Base-by-base conservation (phyloP, 305 asterid species). In the Plantago rigida region DNA sequence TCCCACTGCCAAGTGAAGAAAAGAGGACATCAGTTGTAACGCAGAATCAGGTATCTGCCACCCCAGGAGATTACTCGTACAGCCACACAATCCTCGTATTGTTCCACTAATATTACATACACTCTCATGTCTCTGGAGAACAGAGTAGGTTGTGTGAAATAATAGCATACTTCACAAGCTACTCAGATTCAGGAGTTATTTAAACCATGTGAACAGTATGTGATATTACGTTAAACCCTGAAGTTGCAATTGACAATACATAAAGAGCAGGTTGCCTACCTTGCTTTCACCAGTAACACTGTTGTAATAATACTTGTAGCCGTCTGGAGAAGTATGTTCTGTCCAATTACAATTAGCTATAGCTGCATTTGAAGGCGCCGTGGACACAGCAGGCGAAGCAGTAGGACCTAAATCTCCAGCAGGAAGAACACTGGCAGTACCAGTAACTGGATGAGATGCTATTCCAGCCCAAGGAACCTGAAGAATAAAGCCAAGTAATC, bases 261-360 rank as follows among this genome's bases (percentile, higher is more conserved):
- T 11, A 14, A 51, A 51, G 39, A 31, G 49, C 15, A 13, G 24
- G 0, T 22, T 59, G 41, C 61, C 60, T 81, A 92, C 98, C 86
- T 79, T 88, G 94, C 98, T 92, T 86, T 92, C 96, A 62, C 98
- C 91, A 62, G 94, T 86, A 64, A 76, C 46, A 69, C 78, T 85
- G 82, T 86, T 86, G 73, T 88, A 83, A 73, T 92, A 92, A 75
- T 92, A 92, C 75, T 84, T 92, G 75, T 81, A 92, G 67, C 98
- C 98, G 79, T 92, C 96, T 45, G 95, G 98, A 7, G 96, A 82
- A 41, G 75, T 78, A 76, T 92, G 98, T 74, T 92, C 98, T 4
- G 98, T 82, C 98, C 98, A 92, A 68, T 78, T 80, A 78, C 86
- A 84, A 51, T 74, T 69, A 48, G 53, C 55, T 41, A 76, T 57